These are phyloP conservation scores for Aspergillus steynii DNA, from an alignment of 495 filamentous ascomycete species.

Conservation along the genomic window DNA sequence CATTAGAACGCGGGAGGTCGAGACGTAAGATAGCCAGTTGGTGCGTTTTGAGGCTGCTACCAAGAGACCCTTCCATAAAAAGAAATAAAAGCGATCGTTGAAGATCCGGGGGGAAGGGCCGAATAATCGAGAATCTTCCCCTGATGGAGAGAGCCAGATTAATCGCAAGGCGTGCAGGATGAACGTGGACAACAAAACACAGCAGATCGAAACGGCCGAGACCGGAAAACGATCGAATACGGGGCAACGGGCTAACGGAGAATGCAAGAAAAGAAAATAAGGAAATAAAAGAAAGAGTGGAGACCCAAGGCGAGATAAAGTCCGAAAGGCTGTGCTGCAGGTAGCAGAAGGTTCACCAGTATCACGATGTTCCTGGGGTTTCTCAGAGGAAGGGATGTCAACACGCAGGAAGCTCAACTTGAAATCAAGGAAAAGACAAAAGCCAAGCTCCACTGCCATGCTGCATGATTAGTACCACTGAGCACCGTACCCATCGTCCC, in stretches of 20 bases:
- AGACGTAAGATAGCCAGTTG: conserved; percentile 44
- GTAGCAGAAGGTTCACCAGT: conserved; percentile 32
- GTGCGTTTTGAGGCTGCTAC: conserved; percentile 33
- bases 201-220: conserved; percentile 36
- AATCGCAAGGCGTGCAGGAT: conserved; percentile 6
- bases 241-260: conserved; percentile 39
- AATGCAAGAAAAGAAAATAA: conserved; percentile 34
- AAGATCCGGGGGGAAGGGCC: conserved; percentile 5
- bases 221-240: conserved; percentile 42
- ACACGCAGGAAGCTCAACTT: conserved; percentile 33
- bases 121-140: conserved; percentile 6
- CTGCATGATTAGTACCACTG: conserved; percentile 62
- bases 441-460: conserved; percentile 33
- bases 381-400: conserved; percentile 30
- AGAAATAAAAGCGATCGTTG: conserved; percentile 20
- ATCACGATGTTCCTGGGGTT: conserved; percentile 37
- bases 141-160: conserved; percentile 1
- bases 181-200: conserved; percentile 22
- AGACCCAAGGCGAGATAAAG: conserved; percentile 38
- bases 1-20: conserved; percentile 16
- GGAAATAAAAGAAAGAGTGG: conserved; percentile 32
- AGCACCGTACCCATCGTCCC: conserved; percentile 60
- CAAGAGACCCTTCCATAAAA: conserved; percentile 11
- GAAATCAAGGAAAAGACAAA: conserved; percentile 16
- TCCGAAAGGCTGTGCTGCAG: conserved; percentile 43